Evolutionary conservation across 73 alveolate species (phyloP), one percentile per base, ranked within the genome.

Genomic region (Stentor coeruleus): DNA sequence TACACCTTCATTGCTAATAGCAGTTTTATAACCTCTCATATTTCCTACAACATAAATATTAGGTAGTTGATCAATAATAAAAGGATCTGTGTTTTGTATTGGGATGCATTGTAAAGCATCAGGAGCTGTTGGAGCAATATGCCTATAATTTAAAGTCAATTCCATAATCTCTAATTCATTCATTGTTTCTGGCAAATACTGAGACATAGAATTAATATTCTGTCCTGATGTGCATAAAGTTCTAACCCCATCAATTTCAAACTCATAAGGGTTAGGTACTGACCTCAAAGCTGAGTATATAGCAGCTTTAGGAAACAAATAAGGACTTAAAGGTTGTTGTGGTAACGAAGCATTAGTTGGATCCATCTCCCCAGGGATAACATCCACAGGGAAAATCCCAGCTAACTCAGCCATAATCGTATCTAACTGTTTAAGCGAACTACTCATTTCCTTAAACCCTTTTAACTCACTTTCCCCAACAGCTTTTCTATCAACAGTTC

Each of bases 351-450:
- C 15, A 57, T 57, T 57, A 0, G 73, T 20, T 31, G 73, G 73
- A 57, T 57, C 73, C 73, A 57, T 57, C 28, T 57, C 73, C 28
- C 73, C 73, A 57, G 73, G 73, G 28, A 57, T 57, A 1, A 57
- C 15, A 57, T 57, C 73, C 15, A 57, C 73, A 57, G 73, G 73
- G 28, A 57, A 31, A 20, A 57, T 57, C 0, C 73, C 73, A 20
- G 73, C 73, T 20, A 57, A 31, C 73, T 57, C 73, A 0, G 73
- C 73, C 1, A 57, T n/a, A 57, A 57, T 20, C 15, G 73, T 57
- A 31, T 57, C 73, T 20, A 57, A 57, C 15, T 20, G 28, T 2
- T 57, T 31, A 0, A 57, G 73, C 0, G 73, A 57, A 1, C 28
- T 57, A 20, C 35, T 20, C 28, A 57, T 57, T 20, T n/a, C 15